Evolutionary conservation across 768 basidiomycete genomes (phyloP), one percentile per base, ranked within the genome.

Genomic region (Scleroderma bovista): DNA sequence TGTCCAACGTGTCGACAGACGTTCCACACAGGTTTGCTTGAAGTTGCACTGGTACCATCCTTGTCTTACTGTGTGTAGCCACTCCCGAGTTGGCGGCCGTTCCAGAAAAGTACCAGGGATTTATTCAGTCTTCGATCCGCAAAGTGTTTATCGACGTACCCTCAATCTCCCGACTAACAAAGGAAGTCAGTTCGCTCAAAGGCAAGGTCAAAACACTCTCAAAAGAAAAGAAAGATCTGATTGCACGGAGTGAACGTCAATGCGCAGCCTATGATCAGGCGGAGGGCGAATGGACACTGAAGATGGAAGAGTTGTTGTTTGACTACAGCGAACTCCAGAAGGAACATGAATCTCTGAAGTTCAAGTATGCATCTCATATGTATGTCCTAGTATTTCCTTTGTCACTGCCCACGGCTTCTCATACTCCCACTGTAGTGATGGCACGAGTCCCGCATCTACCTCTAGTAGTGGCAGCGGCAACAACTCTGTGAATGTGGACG

Each of bases 1-100:
- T 86, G 84, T 56, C 83, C 82, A 12, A 72, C 74, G 4, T 86
- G 84, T 57, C 74, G 78, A 23, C 63, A 71, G 19, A 59, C 72
- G 33, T 86, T 81, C 56, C 73, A 73, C 51, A 74, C 81, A 56
- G 69, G 84, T 86, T 59, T 63, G 69, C 51, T 9, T 34, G 36
- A 51, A n/a, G 6, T 26, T 26, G 33, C 26, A 3, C 17, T 16
- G 32, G 26, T 9, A 15, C 7, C 7, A 17, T 16, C 22, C n/a
- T 41, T 54, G 13, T 49, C 43, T 15, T 46, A 20, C n/a, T 42
- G 15, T 32, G 24, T 10, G 13, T 50, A 69, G 84, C 79, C 58
- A 55, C 72, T 57, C 59, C 67, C 67, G 79, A 85, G 55, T 64
- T 76, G 6, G 57, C 67, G 24, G 65, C 74, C 22, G 70, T 84